Conservation (phyloP, 2,329 filamentous ascomycete genomes). For the Trichoderma sp. region DNA sequence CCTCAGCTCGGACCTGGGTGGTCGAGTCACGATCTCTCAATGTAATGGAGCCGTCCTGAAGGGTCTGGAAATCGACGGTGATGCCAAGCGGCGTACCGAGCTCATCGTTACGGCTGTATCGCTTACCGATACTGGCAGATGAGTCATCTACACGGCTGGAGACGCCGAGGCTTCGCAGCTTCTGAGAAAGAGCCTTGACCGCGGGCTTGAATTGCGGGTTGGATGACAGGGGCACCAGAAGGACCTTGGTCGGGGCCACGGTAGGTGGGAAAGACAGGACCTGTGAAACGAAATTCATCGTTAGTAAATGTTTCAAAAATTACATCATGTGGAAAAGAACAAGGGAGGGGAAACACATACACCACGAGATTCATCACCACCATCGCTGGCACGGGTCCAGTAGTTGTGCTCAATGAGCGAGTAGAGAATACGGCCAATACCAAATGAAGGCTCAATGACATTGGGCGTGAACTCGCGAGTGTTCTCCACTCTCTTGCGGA, state of each 20-base stretch:
- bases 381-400: constrained; percentile 71
- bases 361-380: constrained; percentile 72
- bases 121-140: constrained; percentile 88
- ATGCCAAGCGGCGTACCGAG: constrained; percentile 91
- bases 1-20: constrained; percentile 80
- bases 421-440: constrained; percentile 93
- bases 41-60: constrained; percentile 83
- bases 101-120: constrained; percentile 93
- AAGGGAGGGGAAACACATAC: constrained; percentile 52
- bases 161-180: constrained; percentile 72
- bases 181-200: constrained; percentile 67
- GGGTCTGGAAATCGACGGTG: constrained; percentile 92
- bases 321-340: neutral
- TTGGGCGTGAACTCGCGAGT: constrained; percentile 90
- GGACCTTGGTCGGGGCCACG: constrained; percentile 91
- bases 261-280: constrained; percentile 55
- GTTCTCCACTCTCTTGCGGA: constrained; percentile 77
- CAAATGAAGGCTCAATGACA: constrained; percentile 95
- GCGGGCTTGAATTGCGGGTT: constrained; percentile 80
- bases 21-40: constrained; percentile 88
- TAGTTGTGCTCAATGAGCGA: constrained; percentile 90
- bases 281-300: constrained; percentile 27
- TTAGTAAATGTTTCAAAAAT: neutral
- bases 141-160: constrained; percentile 88
- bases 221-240: constrained; percentile 83